phyloP scores from a whole-genome alignment of 2,329 filamentous ascomycete genomes.

The Fusarium sulawesiense region DNA sequence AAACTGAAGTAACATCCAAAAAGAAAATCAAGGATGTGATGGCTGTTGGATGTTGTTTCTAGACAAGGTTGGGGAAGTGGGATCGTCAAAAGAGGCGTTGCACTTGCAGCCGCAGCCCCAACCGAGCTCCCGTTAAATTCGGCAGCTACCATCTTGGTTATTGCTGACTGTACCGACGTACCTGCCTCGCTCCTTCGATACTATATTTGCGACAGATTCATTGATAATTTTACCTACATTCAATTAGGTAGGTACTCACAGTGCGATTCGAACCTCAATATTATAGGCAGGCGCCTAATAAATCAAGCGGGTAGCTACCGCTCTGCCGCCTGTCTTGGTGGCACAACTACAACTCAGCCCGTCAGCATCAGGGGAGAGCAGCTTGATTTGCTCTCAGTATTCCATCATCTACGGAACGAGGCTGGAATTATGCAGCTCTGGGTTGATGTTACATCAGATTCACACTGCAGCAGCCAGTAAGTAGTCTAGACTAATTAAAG shows the following conservation, averaged over 20 bases:
- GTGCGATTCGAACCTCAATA: neutral
- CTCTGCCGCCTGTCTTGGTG: neutral
- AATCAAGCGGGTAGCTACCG: neutral
- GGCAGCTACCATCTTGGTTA: neutral
- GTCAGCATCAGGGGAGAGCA: conserved; percentile 1
- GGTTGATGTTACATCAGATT: conserved; percentile 14
- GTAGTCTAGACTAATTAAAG: neutral
- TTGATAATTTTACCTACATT: neutral
- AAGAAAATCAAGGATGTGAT: neutral
- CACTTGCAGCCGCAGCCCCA: conserved; percentile 13
- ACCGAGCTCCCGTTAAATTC: conserved; percentile 8
- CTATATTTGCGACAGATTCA: conserved; percentile 41
- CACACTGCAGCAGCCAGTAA: conserved; percentile 1
- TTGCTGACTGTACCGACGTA: neutral
- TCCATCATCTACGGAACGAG: neutral
- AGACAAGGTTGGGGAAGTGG: conserved; percentile 24
- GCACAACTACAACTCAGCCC: conserved; percentile 2
- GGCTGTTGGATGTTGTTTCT: neutral
- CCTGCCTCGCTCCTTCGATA: neutral
- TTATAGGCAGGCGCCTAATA: neutral
- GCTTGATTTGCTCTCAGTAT: conserved; percentile 6
- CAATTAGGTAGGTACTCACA: neutral
- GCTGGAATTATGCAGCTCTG: conserved; percentile 16
- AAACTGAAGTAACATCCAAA: neutral
- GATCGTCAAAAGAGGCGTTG: conserved; percentile 21